Conservation (phyloP, 768 basidiomycete genomes). For the Lactarius deliciosus region DNA sequence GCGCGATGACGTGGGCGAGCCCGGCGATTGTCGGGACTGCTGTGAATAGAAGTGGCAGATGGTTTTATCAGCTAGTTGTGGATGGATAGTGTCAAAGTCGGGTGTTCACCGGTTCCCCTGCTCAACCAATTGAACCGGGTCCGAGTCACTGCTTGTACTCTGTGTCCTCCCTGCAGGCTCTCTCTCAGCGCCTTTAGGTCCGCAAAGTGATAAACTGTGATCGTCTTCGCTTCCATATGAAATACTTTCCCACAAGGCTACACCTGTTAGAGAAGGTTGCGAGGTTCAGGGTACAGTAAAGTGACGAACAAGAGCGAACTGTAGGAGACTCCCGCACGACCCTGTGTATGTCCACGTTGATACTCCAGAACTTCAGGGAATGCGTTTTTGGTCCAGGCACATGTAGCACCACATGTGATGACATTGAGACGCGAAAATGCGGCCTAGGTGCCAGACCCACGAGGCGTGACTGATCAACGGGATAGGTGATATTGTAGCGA, state of each 20-base stretch:
- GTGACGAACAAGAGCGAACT: neutral
- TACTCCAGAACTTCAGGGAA: neutral
- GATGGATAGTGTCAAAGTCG: neutral
- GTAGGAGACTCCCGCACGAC: neutral
- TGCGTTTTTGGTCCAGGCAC: neutral
- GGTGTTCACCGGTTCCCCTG: neutral
- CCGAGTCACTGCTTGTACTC: neutral
- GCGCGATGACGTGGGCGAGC: neutral
- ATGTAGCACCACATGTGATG: neutral
- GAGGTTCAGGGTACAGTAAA: neutral
- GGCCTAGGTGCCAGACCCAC: neutral
- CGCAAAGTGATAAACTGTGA: neutral
- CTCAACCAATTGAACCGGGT: no score
- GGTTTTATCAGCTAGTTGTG: neutral
- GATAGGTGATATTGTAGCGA: neutral
- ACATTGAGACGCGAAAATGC: neutral
- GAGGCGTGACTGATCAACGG: neutral
- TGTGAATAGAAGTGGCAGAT: neutral
- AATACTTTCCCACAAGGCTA: neutral
- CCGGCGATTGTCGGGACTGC: neutral
- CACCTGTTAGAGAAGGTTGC: neutral
- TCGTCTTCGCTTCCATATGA: neutral
- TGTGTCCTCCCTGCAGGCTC: neutral
- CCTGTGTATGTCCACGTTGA: neutral
- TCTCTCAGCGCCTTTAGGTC: neutral